These are phyloP conservation scores for Hydnomerulius pinastri DNA, from an alignment of 768 basidiomycete species.

Conservation along the genomic window DNA sequence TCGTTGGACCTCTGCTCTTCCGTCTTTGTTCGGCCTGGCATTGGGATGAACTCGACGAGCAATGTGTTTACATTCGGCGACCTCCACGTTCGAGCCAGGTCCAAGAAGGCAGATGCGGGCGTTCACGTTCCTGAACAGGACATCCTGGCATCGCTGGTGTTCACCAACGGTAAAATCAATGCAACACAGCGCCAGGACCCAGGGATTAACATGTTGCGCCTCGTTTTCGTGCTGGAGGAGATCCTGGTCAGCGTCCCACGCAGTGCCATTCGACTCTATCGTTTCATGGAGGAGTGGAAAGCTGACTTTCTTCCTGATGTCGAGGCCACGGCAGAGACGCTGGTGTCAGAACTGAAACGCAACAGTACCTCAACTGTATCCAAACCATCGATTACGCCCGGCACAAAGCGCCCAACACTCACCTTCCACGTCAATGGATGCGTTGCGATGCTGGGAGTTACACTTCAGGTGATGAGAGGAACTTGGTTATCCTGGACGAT, in stretches of 20 bases:
- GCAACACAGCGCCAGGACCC: conserved; percentile 49
- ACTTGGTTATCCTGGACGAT: conserved; percentile 84
- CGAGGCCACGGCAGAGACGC: conserved; percentile 62
- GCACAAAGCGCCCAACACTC: conserved; percentile 7
- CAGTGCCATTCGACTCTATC: conserved; percentile 77
- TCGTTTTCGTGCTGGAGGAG: conserved; percentile 46
- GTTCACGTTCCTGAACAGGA: conserved; percentile 47
- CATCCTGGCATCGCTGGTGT: conserved; percentile 60
- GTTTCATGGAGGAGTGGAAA: conserved; percentile 81
- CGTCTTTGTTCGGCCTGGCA: conserved; percentile 13
- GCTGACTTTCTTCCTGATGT: conserved; percentile 77
- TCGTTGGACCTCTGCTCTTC: conserved; percentile 26
- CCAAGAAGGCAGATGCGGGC: conserved; percentile 40
- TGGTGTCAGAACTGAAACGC: conserved; percentile 63
- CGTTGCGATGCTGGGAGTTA: conserved; percentile 53
- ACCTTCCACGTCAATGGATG: conserved; percentile 54
- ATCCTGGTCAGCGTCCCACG: conserved; percentile 69
- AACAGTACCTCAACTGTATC: conserved; percentile 38
- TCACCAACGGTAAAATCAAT: conserved; percentile 49
- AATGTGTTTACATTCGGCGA: conserved; percentile 50
- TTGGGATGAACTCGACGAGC: conserved; percentile 45
- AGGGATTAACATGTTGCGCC: conserved; percentile 39
- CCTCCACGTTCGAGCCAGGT: conserved; percentile 59
- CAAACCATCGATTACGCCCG: conserved; percentile 27
- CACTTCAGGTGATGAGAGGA: conserved; percentile 83